Conservation (phyloP, 2,329 filamentous ascomycete species). For the Cladosporium halotolerans region DNA sequence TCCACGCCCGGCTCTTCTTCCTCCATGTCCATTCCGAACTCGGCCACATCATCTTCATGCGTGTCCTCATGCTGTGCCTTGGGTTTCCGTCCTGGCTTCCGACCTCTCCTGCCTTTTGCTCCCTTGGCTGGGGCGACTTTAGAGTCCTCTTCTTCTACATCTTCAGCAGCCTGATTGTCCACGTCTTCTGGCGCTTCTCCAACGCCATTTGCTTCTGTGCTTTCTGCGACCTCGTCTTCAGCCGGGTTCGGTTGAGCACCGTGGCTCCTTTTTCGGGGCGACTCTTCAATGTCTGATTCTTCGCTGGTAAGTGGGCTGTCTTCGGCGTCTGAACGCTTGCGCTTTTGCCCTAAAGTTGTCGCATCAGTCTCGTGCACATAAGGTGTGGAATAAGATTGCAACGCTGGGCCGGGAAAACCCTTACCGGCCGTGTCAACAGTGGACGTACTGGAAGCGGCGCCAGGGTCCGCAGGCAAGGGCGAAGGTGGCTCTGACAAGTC, state of each 20-base stretch:
- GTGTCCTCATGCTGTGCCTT: conserved; percentile 27
- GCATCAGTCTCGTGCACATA: not conserved
- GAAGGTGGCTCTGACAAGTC: conserved; percentile 34
- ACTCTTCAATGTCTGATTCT: conserved; percentile 30
- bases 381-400: not conserved
- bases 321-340: conserved; percentile 39
- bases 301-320: conserved; percentile 35
- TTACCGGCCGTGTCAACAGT: conserved; percentile 16
- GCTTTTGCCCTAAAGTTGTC: conserved; percentile 31
- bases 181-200: conserved; percentile 30
- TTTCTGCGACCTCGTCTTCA: conserved; percentile 10
- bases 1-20: conserved; percentile 19
- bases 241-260: conserved; percentile 14
- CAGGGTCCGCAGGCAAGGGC: conserved; percentile 24
- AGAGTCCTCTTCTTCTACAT: conserved; percentile 35
- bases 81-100: conserved; percentile 2
- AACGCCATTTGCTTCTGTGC: conserved; percentile 19
- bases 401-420: conserved; percentile 2
- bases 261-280: conserved; percentile 29
- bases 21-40: conserved; percentile 14
- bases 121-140: conserved; percentile 18
- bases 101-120: conserved; percentile 19
- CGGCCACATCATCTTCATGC: conserved; percentile 26
- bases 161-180: not conserved
- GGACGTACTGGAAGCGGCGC: conserved; percentile 28